A percentile compares a stretch with the other conserved stretches of the same genome.
Evolutionary conservation across 2,329 filamentous ascomycete genomes (phyloP).

Genomic region (Coniochaeta prunicola): DNA sequence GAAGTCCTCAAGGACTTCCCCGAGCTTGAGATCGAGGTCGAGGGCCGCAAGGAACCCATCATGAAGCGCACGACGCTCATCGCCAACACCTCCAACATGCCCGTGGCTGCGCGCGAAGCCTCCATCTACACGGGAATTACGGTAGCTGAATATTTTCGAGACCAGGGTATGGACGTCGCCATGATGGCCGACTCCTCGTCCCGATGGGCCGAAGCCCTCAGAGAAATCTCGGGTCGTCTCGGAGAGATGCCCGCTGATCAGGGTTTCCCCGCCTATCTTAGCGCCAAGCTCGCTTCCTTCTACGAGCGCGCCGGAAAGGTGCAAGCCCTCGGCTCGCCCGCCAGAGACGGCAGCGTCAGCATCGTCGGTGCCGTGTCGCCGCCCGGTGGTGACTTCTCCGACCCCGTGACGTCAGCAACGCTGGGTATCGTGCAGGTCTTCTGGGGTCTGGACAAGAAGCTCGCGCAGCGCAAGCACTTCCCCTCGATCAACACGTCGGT

Average conservation of each 20-base stretch:
- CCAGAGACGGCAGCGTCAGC: constrained; percentile 85
- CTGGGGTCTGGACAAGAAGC: constrained; percentile 99
- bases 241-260: constrained; percentile 99
- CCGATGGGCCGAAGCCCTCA: constrained; percentile 95
- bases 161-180: constrained; percentile 93
- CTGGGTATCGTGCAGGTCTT: constrained; percentile 98
- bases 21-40: constrained; percentile 89
- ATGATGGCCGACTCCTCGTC: constrained; percentile 99
- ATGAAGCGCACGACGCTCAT: constrained; percentile 99
- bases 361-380: constrained; percentile 97
- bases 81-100: constrained; percentile 99
- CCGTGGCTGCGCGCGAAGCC: constrained; percentile 93
- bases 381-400: constrained; percentile 97
- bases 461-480: constrained; percentile 98
- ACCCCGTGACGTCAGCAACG: constrained; percentile 90
- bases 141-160: constrained; percentile 92
- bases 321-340: constrained; percentile 77
- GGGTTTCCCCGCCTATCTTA: constrained; percentile 96
- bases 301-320: constrained; percentile 96
- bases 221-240: constrained; percentile 96
- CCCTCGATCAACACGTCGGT: constrained; percentile 92
- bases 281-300: constrained; percentile 96
- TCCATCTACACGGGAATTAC: constrained; percentile 98
- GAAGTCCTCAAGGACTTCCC: constrained; percentile 99
- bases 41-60: constrained; percentile 94